Evolutionary conservation across 2,329 filamentous ascomycete species (phyloP).

Genomic region (Colletotrichum sp.): DNA sequence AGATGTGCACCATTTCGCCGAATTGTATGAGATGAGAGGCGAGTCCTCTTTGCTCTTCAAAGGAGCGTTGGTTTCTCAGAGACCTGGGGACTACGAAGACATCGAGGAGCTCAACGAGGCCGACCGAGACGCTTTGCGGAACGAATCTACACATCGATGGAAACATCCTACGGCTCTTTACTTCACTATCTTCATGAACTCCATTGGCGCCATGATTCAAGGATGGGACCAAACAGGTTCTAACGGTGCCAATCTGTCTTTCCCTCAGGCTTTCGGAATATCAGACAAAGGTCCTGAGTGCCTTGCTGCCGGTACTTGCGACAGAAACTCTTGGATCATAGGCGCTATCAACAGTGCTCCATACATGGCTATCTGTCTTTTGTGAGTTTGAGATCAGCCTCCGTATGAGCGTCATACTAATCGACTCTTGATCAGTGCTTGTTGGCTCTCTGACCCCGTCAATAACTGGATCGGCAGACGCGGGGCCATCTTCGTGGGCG

Average conservation of each 20-base stretch:
- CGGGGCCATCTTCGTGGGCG: conserved; percentile 68
- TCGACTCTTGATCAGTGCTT: conserved; percentile 23
- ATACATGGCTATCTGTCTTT: conserved; percentile 34
- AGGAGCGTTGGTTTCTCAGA: conserved; percentile 56
- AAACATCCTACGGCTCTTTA: conserved; percentile 52
- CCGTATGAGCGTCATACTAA: background rate
- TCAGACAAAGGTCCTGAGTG: conserved; percentile 38
- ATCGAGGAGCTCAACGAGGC: conserved; percentile 49
- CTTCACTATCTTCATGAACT: conserved; percentile 55
- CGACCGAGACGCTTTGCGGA: conserved; percentile 43
- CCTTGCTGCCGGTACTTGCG: conserved; percentile 38
- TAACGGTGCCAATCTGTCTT: conserved; percentile 55
- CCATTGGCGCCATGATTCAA: conserved; percentile 59
- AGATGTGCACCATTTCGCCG: conserved; percentile 59
- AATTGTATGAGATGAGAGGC: conserved; percentile 45
- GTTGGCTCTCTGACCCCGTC: conserved; percentile 67
- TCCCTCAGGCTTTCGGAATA: conserved; percentile 51
- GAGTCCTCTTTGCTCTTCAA: conserved; percentile 46
- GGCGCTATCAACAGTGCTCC: conserved; percentile 62
- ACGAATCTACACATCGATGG: conserved; percentile 55
- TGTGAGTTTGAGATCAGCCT: background rate
- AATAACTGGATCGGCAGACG: conserved; percentile 65
- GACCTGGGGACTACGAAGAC: conserved; percentile 50
- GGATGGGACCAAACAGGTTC: conserved; percentile 53
- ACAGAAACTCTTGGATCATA: conserved; percentile 62